Base-by-base conservation (phyloP, 2,329 filamentous ascomycete species). In the Catunica adiposa region DNA sequence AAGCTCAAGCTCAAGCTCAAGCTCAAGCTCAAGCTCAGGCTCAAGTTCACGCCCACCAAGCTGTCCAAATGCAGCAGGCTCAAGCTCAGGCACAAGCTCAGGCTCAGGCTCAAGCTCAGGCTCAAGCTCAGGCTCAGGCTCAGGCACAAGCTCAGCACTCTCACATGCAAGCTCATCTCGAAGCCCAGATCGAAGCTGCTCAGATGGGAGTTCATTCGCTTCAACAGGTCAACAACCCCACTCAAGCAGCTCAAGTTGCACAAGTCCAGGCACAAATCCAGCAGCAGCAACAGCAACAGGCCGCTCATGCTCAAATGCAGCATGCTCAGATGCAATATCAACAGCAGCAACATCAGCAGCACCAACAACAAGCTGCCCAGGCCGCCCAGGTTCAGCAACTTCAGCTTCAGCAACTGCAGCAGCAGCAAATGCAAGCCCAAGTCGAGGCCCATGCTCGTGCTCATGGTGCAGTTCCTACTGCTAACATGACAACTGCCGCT, bases 401-500 rank as follows among this genome's bases (percentile, higher is more conserved):
- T 51, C 44, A 48, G 6, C 52, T 44, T 25, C 38, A 20, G 22
- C 51, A 53, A 23, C 31, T 29, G 20, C 51, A 48, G 22, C 44
- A 48, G 26, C 29, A 48, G 20, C 53, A 55, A 29, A 38, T 44
- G 2, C 54, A 56, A 17, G 54, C 54, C 17, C 54, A 56, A 20
- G 54, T 34, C 6, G 15, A 44, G 25, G 56, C 55, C 38, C 54
- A 56, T 14, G 55, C 55, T 25, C 51, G 50, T 14, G 44, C 22
- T 17, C 56, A 57, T 25, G 56, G 48, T 4, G 31, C 53, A 11
- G 56, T 54, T 7, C 56, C 56, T 2, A 58, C 56, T 31, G 56
- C 56, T 15, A 55, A 55, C 17, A 58, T 58, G 56, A 46, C 56
- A 7, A 55, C 53, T 7, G 47, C 56, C 7, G 40, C 56, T 14